Evolutionary conservation across 2,329 filamentous ascomycete species (phyloP), one percentile per base, ranked within the genome.

Genomic region (Reticulascus tulasneorum): DNA sequence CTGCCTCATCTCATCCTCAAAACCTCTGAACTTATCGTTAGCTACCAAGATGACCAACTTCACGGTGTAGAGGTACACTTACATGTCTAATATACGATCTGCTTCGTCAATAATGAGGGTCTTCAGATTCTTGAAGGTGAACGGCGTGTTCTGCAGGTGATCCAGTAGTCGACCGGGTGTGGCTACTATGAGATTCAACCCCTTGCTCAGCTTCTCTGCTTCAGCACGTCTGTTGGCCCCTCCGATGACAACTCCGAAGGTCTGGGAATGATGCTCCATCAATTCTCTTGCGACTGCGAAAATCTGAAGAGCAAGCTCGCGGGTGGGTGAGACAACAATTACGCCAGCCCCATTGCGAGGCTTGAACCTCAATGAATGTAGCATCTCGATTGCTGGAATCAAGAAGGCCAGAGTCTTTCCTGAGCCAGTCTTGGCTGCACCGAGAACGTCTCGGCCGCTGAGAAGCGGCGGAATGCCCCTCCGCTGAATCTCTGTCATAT

Each of bases 1-100:
- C 60, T 94, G 84, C 47, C 87, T 77, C 86, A 98, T 95, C 67
- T 98, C 93, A 55, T 97, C 93, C 63, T 98, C 93, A 72, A 98
- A 98, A 52, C 93, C 91, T 45, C n/a, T n/a, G n/a, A n/a, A n/a
- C n/a, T n/a, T n/a, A n/a, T n/a, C n/a, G n/a, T n/a, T n/a, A n/a
- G n/a, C n/a, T n/a, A n/a, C n/a, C n/a, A n/a, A n/a, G n/a, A n/a
- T n/a, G n/a, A n/a, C n/a, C n/a, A n/a, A n/a, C n/a, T n/a, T n/a
- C n/a, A n/a, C n/a, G n/a, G n/a, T n/a, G n/a, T n/a, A n/a, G n/a
- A n/a, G n/a, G n/a, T n/a, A n/a, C n/a, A n/a, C n/a, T n/a, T n/a
- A n/a, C n/a, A 96, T 87, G 66, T 98, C 93, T 28, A 98, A 70
- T 45, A 98, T 96, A 30, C 93, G 83, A 59, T 98, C 93, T 13